Evolutionary conservation across 1,139 yeast genomes (phyloP), one percentile per base, ranked within the genome.

Genomic region (Diutina rugosa): DNA sequence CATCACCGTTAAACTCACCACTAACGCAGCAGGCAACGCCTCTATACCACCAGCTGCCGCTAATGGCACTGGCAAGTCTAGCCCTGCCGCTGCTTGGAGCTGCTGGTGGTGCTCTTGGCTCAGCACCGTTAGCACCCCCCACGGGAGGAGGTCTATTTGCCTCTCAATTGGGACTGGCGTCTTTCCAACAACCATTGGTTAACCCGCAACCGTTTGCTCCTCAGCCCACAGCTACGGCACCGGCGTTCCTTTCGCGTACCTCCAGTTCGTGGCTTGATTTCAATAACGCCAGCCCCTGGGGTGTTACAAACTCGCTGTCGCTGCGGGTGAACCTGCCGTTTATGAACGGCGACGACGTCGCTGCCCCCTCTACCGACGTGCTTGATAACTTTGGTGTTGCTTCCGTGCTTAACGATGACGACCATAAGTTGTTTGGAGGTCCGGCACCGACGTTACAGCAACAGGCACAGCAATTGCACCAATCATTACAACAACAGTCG

Each of bases 151-250:
- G 51, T 0, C 41, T 35, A 5, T 35, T 35, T 2, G 29, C 30
- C 16, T 28, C 38, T n/a, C 51, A 47, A 14, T 49, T 49, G 53
- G 53, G 53, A 32, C 26, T 18, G 46, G 26, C 46, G 16, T 35
- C 21, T 3, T 49, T 32, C 44, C 53, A 49, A n/a, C 53, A 30
- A 18, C 44, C 53, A 10, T 32, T 49, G 44, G 53, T 49, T 10
- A 49, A 49, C 12, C 53, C 53, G 16, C 53, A 49, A n/a, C 53
- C 53, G 53, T 49, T 49, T 18, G 32, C 53, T 2, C 53, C 53
- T 7, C 32, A 29, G 29, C 10, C 44, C 7, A 18, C 28, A 29
- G 53, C 29, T 7, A 18, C 53, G n/a, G 28, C 41, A 7, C 53
- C 53, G n/a, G 53, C 44, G 9, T 49, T 49, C 16, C 32, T 49